These are phyloP conservation scores for Dalechampia spathulata DNA, from an alignment of 441 rosid genomes.

Conservation along the genomic window DNA sequence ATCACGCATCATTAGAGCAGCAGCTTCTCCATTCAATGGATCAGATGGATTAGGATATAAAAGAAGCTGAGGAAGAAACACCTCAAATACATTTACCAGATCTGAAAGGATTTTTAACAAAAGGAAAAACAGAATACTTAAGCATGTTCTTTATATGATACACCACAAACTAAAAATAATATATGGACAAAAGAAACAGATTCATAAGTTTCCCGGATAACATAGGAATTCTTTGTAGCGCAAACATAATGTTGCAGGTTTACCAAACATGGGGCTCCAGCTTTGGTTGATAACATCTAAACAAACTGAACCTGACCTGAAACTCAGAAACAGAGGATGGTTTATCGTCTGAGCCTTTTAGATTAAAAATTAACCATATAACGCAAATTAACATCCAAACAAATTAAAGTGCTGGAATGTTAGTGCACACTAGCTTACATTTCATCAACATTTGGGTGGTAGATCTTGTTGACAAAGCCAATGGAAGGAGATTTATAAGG, in stretches of 20 bases:
- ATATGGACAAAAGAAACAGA: conserved; percentile 2
- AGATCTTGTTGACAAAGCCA: conserved; percentile 63
- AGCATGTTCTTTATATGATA: conserved; percentile 13
- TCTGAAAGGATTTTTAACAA: conserved; percentile 32
- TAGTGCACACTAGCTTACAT: conserved; percentile 38
- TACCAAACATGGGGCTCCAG: conserved; percentile 99
- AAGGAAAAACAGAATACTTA: neutral
- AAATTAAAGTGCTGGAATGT: conserved; percentile 13
- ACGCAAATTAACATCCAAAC: conserved; percentile 1
- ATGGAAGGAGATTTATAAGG: conserved; percentile 75
- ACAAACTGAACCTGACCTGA: conserved; percentile 96
- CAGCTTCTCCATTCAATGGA: conserved; percentile 96
- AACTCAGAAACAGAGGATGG: conserved; percentile 14
- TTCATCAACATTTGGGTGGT: conserved; percentile 82
- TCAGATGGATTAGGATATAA: conserved; percentile 88
- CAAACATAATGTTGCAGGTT: conserved; percentile 8
- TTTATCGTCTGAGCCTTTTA: neutral
- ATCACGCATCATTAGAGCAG: conserved; percentile 89
- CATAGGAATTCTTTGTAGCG: neutral
- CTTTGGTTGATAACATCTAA: conserved; percentile 93
- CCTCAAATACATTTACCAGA: conserved; percentile 90
- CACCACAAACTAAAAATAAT: conserved; percentile 1
- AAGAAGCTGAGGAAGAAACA: conserved; percentile 95
- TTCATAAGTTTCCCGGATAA: neutral
- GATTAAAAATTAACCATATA: neutral